A percentile compares a stretch with the other conserved stretches of the same genome.
Evolutionary conservation across 1,284 basidiomycete genomes (phyloP).

Genomic region (Heterobasidion occidentale): DNA sequence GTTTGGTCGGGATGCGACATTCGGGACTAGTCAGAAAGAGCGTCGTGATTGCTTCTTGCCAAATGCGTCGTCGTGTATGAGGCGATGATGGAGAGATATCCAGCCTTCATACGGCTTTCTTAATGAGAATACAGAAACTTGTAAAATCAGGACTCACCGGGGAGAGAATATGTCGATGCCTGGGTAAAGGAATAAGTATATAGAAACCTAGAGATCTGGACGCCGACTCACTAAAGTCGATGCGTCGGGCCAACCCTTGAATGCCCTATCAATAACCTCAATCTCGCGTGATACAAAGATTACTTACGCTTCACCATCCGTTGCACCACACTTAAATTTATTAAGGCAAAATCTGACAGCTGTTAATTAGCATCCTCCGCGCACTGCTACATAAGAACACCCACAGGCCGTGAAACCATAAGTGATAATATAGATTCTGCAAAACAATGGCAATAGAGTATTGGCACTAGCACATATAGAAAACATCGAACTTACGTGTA

Average conservation of each 20-base stretch:
- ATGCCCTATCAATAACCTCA: slow-evolving; percentile 6
- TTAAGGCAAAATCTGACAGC: slow-evolving; percentile 54
- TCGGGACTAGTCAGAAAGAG: slow-evolving; percentile 56
- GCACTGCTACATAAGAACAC: slow-evolving; percentile 13
- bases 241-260: slow-evolving; percentile 48
- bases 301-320: slow-evolving; percentile 50
- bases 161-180: slow-evolving; percentile 80
- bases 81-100: slow-evolving; percentile 54
- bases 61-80: slow-evolving; percentile 70
- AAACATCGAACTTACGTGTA: slow-evolving; percentile 41
- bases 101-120: slow-evolving; percentile 30
- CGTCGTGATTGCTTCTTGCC: slow-evolving; percentile 74
- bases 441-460: slow-evolving; percentile 3
- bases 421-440: slow-evolving; percentile 57
- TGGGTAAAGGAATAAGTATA: slow-evolving; percentile 15
- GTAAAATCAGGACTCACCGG: slow-evolving; percentile 25
- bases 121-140: neutral
- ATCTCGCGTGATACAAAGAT: neutral
- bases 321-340: slow-evolving; percentile 43
- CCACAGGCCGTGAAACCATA: slow-evolving; percentile 60
- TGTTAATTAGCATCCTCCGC: slow-evolving; percentile 1
- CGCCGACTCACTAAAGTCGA: slow-evolving; percentile 63
- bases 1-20: slow-evolving; percentile 53
- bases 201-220: slow-evolving; percentile 1
- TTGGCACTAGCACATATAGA: neutral